Percentiles rank a stretch among this genome's conserved stretches.
These are phyloP conservation scores for Diaporthe sp. DNA, from an alignment of 2,329 filamentous ascomycete species.

Conservation along the genomic window DNA sequence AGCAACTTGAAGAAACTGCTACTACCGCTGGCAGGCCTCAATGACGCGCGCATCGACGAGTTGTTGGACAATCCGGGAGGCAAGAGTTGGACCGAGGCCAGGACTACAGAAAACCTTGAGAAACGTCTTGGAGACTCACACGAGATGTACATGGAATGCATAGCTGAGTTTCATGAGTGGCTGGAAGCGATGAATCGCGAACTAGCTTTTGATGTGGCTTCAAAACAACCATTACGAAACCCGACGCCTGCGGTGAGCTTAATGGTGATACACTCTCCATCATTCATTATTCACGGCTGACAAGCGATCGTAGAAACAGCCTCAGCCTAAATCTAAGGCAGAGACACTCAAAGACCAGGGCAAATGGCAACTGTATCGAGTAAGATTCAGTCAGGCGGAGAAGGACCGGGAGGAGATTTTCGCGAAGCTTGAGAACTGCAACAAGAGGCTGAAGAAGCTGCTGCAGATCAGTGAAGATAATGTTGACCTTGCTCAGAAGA, in stretches of 20 bases:
- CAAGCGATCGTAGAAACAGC: background rate
- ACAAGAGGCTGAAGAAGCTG: background rate
- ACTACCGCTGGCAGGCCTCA: background rate
- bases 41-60: background rate
- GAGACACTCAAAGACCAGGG: background rate
- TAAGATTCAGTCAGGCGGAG: background rate
- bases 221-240: background rate
- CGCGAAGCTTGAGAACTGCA: background rate
- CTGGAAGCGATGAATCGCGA: background rate
- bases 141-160: background rate
- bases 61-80: background rate
- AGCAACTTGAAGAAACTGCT: background rate
- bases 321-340: too few relatives aligned
- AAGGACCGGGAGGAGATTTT: constrained; percentile 5
- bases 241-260: background rate
- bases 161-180: background rate
- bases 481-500: background rate
- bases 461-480: background rate
- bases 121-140: background rate
- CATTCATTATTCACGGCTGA: background rate
- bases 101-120: background rate
- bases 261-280: background rate
- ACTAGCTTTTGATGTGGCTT: background rate
- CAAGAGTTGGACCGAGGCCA: background rate
- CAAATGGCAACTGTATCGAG: background rate